Percentiles rank a stretch among this genome's conserved stretches.
Evolutionary conservation across 2,329 filamentous ascomycete species (phyloP).

Genomic region (Colletotrichum destructivum): DNA sequence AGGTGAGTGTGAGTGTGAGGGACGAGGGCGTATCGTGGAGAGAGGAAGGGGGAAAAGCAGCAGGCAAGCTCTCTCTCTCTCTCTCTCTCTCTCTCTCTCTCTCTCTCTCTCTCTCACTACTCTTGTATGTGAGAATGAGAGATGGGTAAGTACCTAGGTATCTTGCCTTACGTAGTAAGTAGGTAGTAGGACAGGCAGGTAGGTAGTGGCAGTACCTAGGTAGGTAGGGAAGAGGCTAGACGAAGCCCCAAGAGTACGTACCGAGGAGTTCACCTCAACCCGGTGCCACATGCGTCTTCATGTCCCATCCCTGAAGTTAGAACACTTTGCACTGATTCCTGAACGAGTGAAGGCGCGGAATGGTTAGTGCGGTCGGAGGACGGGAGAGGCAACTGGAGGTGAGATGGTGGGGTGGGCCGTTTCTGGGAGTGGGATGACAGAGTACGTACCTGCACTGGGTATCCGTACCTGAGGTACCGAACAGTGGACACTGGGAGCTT

Average conservation of each 20-base stretch:
- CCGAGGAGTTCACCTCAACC: not conserved
- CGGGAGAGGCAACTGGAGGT: slow-evolving; percentile 38
- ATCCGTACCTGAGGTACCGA: not conserved
- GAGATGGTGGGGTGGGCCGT: slow-evolving; percentile 24
- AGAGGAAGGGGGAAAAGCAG: not conserved
- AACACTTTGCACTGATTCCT: not conserved
- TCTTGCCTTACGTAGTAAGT: not conserved
- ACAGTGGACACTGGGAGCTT: not conserved
- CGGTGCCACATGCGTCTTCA: slow-evolving; percentile 31
- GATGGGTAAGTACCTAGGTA: not conserved
- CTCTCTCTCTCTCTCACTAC: too few species aligned
- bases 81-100: not conserved
- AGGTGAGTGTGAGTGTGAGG: not conserved
- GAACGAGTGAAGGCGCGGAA: slow-evolving; percentile 20
- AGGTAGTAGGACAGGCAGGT: too few species aligned
- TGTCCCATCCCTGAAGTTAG: slow-evolving; percentile 13
- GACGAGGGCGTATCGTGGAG: not conserved
- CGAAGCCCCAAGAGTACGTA: slow-evolving; percentile 13
- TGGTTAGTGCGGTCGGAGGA: slow-evolving; percentile 20
- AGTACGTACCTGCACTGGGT: not conserved
- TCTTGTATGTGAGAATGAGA: not conserved
- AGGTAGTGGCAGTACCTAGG: not conserved
- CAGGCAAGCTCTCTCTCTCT: not conserved
- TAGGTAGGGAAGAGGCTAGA: slow-evolving; percentile 13
- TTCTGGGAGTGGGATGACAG: not conserved